Evolutionary conservation across 352 stramenopile genomes (phyloP).

Genomic region (Phytopythium vexans): DNA sequence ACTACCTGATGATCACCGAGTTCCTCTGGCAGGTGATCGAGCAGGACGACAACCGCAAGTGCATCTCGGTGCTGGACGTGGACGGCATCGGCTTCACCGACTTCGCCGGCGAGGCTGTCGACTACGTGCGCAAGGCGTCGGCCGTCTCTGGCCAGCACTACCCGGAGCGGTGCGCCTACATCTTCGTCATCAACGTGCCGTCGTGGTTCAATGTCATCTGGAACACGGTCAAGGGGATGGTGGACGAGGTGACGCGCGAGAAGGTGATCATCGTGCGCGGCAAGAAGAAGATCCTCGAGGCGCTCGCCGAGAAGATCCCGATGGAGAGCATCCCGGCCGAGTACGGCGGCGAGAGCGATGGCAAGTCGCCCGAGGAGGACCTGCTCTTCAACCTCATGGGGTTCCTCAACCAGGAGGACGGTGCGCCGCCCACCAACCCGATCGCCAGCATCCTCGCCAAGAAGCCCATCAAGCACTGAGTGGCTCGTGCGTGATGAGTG

Average conservation of each 20-base stretch:
- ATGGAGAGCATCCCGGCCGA: slow-evolving; percentile 79
- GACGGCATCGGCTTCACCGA: slow-evolving; percentile 82
- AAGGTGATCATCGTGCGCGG: slow-evolving; percentile 91
- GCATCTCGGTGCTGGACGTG: slow-evolving; percentile 82
- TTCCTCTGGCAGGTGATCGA: slow-evolving; percentile 86
- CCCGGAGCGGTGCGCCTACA: slow-evolving; percentile 91
- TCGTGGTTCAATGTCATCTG: slow-evolving; percentile 93
- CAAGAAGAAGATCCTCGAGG: slow-evolving; percentile 82
- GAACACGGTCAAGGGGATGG: slow-evolving; percentile 90
- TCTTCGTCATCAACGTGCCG: slow-evolving; percentile 94
- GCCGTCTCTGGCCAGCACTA: slow-evolving; percentile 90
- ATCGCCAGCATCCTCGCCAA: slow-evolving; percentile 43
- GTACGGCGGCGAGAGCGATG: slow-evolving; percentile 65
- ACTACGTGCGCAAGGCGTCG: slow-evolving; percentile 78
- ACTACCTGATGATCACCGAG: slow-evolving; percentile 85
- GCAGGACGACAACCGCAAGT: slow-evolving; percentile 81
- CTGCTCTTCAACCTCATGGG: slow-evolving; percentile 75
- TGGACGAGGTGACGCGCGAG: slow-evolving; percentile 91
- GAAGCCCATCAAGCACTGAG: slow-evolving; percentile 44
- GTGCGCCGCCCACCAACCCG: slow-evolving; percentile 48
- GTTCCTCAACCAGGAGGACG: slow-evolving; percentile 64
- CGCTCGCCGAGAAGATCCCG: slow-evolving; percentile 65
- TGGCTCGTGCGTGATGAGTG: not conserved
- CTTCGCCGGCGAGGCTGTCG: slow-evolving; percentile 83
- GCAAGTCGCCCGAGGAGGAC: slow-evolving; percentile 63